Conservation (phyloP, 2,329 filamentous ascomycete genomes). For the Aureobasidium sp. region DNA sequence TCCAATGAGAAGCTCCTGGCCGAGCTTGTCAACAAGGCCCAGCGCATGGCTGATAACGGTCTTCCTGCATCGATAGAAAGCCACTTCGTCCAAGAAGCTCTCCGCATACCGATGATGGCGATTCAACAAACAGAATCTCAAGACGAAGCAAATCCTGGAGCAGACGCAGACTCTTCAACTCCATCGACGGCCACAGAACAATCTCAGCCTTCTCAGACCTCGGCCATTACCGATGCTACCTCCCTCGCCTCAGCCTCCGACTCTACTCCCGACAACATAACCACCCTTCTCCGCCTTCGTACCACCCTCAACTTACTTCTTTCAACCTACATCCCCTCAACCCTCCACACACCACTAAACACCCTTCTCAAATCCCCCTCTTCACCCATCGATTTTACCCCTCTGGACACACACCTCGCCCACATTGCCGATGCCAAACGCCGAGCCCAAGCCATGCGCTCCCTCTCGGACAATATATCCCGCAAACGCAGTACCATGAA, state of each 20-base stretch:
- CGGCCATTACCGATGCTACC: slow-evolving; percentile 26
- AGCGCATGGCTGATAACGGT: slow-evolving; percentile 67
- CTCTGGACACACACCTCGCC: slow-evolving; percentile 75
- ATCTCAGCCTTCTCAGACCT: slow-evolving; percentile 23
- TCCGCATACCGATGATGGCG: slow-evolving; percentile 80
- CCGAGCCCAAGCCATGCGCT: slow-evolving; percentile 75
- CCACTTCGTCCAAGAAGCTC: slow-evolving; percentile 77
- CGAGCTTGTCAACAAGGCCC: slow-evolving; percentile 76
- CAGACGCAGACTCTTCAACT: slow-evolving; percentile 26
- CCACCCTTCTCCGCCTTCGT: slow-evolving; percentile 68
- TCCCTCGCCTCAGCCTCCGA: slow-evolving; percentile 33
- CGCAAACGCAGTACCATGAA: slow-evolving; percentile 68
- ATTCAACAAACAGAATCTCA: slow-evolving; percentile 50
- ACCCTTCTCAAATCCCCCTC: slow-evolving; percentile 42
- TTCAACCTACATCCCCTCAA: slow-evolving; percentile 63
- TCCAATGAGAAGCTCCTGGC: slow-evolving; percentile 74
- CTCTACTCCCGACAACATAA: slow-evolving; percentile 45
- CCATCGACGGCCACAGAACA: slow-evolving; percentile 17
- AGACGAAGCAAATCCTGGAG: background rate
- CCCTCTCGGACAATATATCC: slow-evolving; percentile 67
- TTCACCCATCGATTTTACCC: slow-evolving; percentile 66
- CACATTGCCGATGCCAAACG: slow-evolving; percentile 73
- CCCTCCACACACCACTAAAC: slow-evolving; percentile 50
- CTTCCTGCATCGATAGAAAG: slow-evolving; percentile 88
- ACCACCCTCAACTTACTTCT: slow-evolving; percentile 72